Evolutionary conservation across 148 eudicot genomes (phyloP), one percentile per base, ranked within the genome.

Genomic region (Vaccinium darrowii): DNA sequence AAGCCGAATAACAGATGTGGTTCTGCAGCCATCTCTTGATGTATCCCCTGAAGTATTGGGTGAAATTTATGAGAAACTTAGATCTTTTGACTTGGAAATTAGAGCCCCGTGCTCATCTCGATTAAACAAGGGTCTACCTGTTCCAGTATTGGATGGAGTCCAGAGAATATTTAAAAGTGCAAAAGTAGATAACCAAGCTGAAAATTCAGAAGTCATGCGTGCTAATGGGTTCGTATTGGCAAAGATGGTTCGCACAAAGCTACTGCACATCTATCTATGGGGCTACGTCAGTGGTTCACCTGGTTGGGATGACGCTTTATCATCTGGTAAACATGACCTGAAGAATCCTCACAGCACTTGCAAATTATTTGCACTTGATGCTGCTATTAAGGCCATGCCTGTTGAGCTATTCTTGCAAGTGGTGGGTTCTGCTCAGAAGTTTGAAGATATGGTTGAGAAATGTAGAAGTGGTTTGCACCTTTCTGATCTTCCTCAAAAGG

Each of bases 361-460:
- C 82, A 86, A 90, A 88, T 87, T 90, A 84, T 91, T 97, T 81
- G 88, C 87, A 56, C 85, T 94, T 47, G 93, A 95, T 83, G 84
- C 86, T 30, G 95, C 94, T 81, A 90, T 94, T 52, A 94, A 90
- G 92, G 95, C 98, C 87, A 94, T 94, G 95, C 96, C 99, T 27
- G 91, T 97, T 84, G 99, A 94, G 88, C 84, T 97, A 84, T 95
- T 92, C 89, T 86, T 95, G 87, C 95, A 97, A 91, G 92, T 95
- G 86, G 94, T 91, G 50, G 98, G 98, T 39, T 92, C 95, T 57
- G 77, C 92, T 89, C 87, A 88, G 79, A 92, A 88, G 85, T 85
- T 92, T 85, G 90, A 95, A 78, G 93, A 91, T 90, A 84, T 94
- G 95, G 86, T 90, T 85, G 93, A 92, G 86, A 94, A 93, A 87